Conservation (phyloP, 2,329 filamentous ascomycete species). For the Parasarocladium wereldwijsianum region DNA sequence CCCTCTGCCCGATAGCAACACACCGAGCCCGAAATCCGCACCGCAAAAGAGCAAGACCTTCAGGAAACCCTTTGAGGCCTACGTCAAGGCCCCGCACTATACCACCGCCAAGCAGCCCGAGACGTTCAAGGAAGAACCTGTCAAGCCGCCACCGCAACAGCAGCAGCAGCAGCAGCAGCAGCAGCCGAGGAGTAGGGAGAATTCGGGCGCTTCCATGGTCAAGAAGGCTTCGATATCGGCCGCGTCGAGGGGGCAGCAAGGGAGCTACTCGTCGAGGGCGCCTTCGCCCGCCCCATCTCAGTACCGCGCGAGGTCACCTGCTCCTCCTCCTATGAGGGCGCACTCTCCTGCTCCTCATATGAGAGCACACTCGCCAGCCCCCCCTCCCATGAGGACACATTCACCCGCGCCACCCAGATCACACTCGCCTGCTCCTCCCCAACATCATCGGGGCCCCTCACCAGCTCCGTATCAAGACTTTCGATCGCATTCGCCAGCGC, state of each 20-base stretch:
- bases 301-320: conserved; percentile 14
- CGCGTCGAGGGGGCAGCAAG: conserved; percentile 9
- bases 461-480: neutral
- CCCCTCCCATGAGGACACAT: conserved; percentile 10
- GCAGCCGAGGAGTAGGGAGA: conserved; percentile 20
- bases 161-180: no score
- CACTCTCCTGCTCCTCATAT: conserved; percentile 8
- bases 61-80: conserved; percentile 53
- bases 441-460: conserved; percentile 12
- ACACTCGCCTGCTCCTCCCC: conserved; percentile 22
- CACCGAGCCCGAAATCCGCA: conserved; percentile 37
- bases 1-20: conserved; percentile 40
- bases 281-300: conserved; percentile 19
- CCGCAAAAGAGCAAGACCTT: conserved; percentile 48
- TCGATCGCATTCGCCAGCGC: conserved; percentile 6
- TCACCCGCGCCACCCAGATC: conserved; percentile 18
- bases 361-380: conserved; percentile 19
- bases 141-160: no score
- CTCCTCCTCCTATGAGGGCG: conserved; percentile 20
- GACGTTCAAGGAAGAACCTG: conserved; percentile 35
- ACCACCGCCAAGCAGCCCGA: conserved; percentile 47
- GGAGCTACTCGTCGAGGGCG: conserved; percentile 10
- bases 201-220: conserved; percentile 24
- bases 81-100: conserved; percentile 51
- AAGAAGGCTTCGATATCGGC: conserved; percentile 10